Evolutionary conservation across 2,329 filamentous ascomycete species (phyloP).

Genomic region (Tothia fuscella): DNA sequence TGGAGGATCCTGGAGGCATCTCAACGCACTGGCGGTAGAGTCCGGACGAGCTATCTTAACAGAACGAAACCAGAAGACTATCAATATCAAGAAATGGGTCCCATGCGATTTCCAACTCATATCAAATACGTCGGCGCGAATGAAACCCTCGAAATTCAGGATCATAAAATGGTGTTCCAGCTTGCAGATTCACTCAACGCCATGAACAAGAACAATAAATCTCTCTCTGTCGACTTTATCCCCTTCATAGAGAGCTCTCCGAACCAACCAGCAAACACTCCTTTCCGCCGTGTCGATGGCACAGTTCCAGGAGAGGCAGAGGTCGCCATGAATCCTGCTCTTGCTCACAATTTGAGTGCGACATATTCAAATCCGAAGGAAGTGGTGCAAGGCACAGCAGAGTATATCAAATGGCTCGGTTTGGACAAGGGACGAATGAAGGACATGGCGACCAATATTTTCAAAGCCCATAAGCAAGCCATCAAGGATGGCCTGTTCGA

Average conservation of each 20-base stretch:
- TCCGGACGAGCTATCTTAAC: conserved; percentile 51
- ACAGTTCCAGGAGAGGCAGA: conserved; percentile 41
- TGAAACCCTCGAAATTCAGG: conserved; percentile 45
- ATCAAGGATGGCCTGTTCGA: conserved; percentile 46
- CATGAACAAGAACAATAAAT: conserved; percentile 41
- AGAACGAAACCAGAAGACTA: conserved; percentile 48
- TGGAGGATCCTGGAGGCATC: conserved; percentile 51
- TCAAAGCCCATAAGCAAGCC: conserved; percentile 40
- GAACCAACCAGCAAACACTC: conserved; percentile 42
- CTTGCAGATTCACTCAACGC: conserved; percentile 47
- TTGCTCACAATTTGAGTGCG: conserved; percentile 19
- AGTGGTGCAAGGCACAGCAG: conserved; percentile 27
- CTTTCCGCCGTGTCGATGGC: conserved; percentile 37
- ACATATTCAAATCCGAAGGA: conserved; percentile 24
- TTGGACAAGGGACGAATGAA: conserved; percentile 21
- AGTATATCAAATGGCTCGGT: conserved; percentile 26
- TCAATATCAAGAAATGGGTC: conserved; percentile 56
- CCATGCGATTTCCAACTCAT: conserved; percentile 51
- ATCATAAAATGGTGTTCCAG: conserved; percentile 54
- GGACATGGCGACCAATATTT: conserved; percentile 32
- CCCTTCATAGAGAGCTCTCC: conserved; percentile 45
- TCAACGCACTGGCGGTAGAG: conserved; percentile 48
- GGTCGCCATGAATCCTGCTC: conserved; percentile 32
- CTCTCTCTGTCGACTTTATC: conserved; percentile 47
- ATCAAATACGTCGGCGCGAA: conserved; percentile 39